Evolutionary conservation across 257 asterid species (phyloP).

Genomic region (Thymus quinquecostatus): DNA sequence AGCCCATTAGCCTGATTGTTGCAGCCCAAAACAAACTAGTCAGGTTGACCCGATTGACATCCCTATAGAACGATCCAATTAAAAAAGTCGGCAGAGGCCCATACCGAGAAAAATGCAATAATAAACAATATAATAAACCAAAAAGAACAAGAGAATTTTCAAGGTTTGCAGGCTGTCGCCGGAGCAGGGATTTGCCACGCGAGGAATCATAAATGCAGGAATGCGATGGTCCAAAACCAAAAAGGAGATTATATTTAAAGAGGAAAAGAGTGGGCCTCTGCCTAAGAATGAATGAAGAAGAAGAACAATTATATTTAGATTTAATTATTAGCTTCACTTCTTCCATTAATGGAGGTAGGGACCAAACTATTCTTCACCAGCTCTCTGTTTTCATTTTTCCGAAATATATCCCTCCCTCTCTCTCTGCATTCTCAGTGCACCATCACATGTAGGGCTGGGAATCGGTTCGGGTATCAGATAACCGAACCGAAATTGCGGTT

Average conservation of each 20-base stretch:
- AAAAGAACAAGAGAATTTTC: conserved; percentile 28
- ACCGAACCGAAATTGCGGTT: too few relatives aligned
- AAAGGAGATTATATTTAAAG: conserved; percentile 17
- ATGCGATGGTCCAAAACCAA: conserved; percentile 32
- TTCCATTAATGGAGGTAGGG: conserved; percentile 49
- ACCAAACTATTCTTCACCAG: conserved; percentile 31
- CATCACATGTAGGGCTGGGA: too few relatives aligned
- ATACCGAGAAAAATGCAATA: background rate
- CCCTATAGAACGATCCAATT: background rate
- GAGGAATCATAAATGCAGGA: conserved; percentile 36
- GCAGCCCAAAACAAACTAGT: too few relatives aligned
- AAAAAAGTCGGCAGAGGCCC: background rate
- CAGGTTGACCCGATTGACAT: too few relatives aligned
- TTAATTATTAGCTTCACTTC: conserved; percentile 12
- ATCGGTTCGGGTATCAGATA: too few relatives aligned
- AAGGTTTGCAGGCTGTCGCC: conserved; percentile 43
- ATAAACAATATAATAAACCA: conserved; percentile 26
- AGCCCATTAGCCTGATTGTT: too few relatives aligned
- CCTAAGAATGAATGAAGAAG: conserved; percentile 10
- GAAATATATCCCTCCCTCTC: conserved; percentile 8
- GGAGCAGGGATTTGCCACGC: conserved; percentile 34
- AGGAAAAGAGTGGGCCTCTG: conserved; percentile 30
- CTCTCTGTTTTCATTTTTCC: conserved; percentile 8
- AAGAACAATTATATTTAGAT: background rate
- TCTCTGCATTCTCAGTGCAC: conserved; percentile 3